Percentiles rank a stretch among this genome's conserved stretches.
phyloP scores from a whole-genome alignment of 1,284 basidiomycete species.

The Fomitopsis palustris region DNA sequence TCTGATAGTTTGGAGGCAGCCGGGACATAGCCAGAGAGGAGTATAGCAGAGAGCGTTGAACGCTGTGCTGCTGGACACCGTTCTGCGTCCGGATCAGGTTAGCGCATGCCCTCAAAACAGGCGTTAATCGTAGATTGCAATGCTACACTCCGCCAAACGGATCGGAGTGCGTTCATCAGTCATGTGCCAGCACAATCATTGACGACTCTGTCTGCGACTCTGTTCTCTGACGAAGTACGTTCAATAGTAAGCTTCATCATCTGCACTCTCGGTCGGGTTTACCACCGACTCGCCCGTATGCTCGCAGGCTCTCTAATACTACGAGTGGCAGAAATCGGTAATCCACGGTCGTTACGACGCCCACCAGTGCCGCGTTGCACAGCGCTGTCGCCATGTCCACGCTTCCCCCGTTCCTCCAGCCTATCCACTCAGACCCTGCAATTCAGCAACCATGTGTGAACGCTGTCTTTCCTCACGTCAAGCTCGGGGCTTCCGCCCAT shows the following conservation, averaged over 20 bases:
- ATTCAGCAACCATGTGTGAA: slow-evolving; percentile 10
- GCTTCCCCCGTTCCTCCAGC: slow-evolving; percentile 15
- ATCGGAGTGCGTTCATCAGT: neutral
- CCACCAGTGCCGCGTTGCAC: no score
- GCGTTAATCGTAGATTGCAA: neutral
- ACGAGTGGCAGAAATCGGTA: no score
- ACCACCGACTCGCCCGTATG: no score
- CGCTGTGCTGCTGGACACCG: slow-evolving; percentile 6
- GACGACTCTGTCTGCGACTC: no score
- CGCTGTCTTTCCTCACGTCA: slow-evolving; percentile 14
- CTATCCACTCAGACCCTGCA: slow-evolving; percentile 4
- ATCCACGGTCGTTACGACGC: no score
- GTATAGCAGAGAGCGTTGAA: neutral
- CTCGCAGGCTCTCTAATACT: no score
- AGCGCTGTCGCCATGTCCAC: slow-evolving; percentile 1
- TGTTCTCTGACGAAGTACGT: neutral
- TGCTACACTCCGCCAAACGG: neutral
- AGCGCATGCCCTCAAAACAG: neutral
- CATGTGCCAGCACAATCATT: neutral
- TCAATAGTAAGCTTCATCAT: no score
- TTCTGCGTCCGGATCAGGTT: slow-evolving; percentile 5
- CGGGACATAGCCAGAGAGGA: slow-evolving; percentile 44
- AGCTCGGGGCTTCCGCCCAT: slow-evolving; percentile 31
- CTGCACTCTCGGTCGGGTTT: no score
- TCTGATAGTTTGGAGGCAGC: slow-evolving; percentile 44